phyloP scores from a whole-genome alignment of 768 basidiomycete species.

The Lactarius akahatsu region DNA sequence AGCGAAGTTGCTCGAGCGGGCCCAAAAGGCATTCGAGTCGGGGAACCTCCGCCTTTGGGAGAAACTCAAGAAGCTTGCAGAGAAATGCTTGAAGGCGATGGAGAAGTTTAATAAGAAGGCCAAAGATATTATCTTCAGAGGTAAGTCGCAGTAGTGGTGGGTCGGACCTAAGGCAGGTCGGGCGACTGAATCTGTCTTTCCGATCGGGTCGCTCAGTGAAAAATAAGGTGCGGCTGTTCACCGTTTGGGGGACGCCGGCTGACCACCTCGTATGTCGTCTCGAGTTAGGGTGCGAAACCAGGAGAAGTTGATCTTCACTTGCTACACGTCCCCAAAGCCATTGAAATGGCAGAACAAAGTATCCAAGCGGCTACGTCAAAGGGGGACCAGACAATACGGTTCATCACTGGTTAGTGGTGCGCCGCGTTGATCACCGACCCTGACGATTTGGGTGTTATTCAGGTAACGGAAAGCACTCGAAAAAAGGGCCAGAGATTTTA shows the following conservation, averaged over 20 bases:
- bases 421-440: not conserved
- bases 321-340: not conserved
- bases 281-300: not conserved
- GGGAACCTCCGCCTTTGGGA: not conserved
- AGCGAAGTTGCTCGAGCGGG: not conserved
- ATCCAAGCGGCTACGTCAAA: not conserved
- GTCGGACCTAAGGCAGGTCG: not conserved
- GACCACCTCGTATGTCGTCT: not conserved
- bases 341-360: not conserved
- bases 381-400: not conserved
- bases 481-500: not conserved
- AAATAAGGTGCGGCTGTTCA: not conserved
- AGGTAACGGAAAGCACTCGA: conserved; percentile 2
- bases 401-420: conserved; percentile 7
- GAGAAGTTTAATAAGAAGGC: not conserved
- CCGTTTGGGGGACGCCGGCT: not conserved
- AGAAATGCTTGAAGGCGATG: not conserved
- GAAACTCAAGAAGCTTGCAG: conserved; percentile 1
- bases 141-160: not conserved
- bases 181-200: not conserved
- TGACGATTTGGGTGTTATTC: not conserved
- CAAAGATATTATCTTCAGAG: not conserved
- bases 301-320: conserved; percentile 3
- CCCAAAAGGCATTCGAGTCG: not conserved
- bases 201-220: not conserved